Evolutionary conservation across 352 stramenopile species (phyloP).

Genomic region (Globisporangium canariense): DNA sequence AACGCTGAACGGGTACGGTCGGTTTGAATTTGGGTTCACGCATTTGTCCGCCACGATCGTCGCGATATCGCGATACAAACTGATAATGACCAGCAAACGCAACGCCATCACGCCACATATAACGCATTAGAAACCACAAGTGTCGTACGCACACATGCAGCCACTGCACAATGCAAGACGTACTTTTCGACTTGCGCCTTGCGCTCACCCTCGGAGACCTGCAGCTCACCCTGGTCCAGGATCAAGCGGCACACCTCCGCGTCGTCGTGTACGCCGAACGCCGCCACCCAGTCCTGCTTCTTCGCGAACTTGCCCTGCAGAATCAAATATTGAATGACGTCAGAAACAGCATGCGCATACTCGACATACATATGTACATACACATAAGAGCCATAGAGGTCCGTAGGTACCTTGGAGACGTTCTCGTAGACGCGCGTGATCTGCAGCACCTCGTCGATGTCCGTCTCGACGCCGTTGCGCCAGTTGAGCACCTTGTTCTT

Average conservation of each 20-base stretch:
- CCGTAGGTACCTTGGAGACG: conserved; percentile 84
- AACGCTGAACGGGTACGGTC: conserved; percentile 95
- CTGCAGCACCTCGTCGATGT: conserved; percentile 98
- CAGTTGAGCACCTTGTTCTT: conserved; percentile 99
- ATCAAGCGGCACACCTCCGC: conserved; percentile 92
- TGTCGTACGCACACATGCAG: background rate
- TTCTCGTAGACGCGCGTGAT: conserved; percentile 97
- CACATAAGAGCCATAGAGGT: background rate
- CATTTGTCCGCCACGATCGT: conserved; percentile 97
- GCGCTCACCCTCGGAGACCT: conserved; percentile 96
- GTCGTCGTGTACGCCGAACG: conserved; percentile 92
- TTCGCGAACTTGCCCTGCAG: conserved; percentile 93
- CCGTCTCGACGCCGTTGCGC: conserved; percentile 96
- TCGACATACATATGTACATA: background rate
- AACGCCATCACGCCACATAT: background rate
- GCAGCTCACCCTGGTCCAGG: conserved; percentile 95
- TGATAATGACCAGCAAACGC: conserved; percentile 21
- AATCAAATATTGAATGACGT: background rate
- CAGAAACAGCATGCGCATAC: background rate
- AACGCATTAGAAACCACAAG: background rate
- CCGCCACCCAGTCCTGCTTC: conserved; percentile 91
- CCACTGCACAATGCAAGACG: background rate
- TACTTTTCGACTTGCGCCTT: conserved; percentile 90
- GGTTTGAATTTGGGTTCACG: conserved; percentile 93
- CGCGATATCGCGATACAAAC: conserved; percentile 93